phyloP scores from a whole-genome alignment of 2,329 filamentous ascomycete species.

The Colletotrichum acutatum region DNA sequence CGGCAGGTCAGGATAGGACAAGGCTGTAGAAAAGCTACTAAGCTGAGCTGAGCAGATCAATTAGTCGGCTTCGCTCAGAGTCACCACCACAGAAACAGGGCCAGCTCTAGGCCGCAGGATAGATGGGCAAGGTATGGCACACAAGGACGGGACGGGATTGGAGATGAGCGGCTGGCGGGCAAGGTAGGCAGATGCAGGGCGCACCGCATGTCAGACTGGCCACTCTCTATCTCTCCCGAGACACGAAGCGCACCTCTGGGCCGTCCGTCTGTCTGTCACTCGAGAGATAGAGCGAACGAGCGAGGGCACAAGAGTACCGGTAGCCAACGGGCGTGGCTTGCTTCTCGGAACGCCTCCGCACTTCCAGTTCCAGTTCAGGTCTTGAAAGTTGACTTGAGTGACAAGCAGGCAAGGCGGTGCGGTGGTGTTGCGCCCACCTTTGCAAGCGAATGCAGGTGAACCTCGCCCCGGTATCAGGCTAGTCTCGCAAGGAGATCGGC shows the following conservation, averaged over 20 bases:
- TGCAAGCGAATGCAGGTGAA: conserved; percentile 7
- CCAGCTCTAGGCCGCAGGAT: conserved; percentile 22
- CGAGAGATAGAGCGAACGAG: neutral
- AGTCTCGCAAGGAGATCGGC: conserved; percentile 13
- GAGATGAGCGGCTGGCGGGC: neutral
- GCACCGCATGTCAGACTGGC: conserved; percentile 17
- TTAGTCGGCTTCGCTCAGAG: conserved; percentile 5
- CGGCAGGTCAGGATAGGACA: neutral
- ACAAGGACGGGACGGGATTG: neutral
- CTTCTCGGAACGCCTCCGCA: conserved; percentile 1
- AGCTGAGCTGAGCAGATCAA: conserved; percentile 5
- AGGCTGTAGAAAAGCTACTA: neutral
- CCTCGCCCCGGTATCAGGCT: conserved; percentile 14
- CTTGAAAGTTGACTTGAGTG: neutral
- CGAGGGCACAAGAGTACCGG: too few species aligned
- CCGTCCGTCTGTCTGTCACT: neutral
- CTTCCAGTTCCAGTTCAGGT: neutral
- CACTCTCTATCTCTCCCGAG: conserved; percentile 11
- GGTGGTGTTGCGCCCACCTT: neutral
- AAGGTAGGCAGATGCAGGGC: conserved; percentile 30
- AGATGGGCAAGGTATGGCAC: neutral
- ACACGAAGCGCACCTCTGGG: neutral
- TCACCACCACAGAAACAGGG: neutral
- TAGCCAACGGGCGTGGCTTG: neutral
- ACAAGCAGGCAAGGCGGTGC: conserved; percentile 2